Evolutionary conservation across 345 rosid species (phyloP), one percentile per base, ranked within the genome.

Genomic region (Clarkia xantiana): DNA sequence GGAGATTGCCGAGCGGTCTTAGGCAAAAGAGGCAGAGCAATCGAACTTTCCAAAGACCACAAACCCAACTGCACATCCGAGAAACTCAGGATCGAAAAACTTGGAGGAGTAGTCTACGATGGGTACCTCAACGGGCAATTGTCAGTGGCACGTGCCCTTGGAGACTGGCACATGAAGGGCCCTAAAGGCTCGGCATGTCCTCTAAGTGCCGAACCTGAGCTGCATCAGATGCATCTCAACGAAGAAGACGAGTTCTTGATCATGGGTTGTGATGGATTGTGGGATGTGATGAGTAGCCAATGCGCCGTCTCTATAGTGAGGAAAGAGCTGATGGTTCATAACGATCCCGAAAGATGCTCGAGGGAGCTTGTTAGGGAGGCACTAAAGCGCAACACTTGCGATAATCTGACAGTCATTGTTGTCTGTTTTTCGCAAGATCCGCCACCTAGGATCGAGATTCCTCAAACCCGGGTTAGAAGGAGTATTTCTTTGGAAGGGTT

Each of bases 211-310:
- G 98, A 91, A 64, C 96, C 94, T 0, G 98, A 91, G 65, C 53
- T 91, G 67, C 83, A 79, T 65, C 93, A 79, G 65, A 54, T 71
- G 4, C 62, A 67, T 39, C 58, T 91, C 49, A 73, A 77, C 0
- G 96, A 81, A 57, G 98, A 91, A 2, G 98, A 91, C 40, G 98
- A 91, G 76, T 91, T 86, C 81, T 69, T 86, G 75, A 78, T 91
- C 56, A 80, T 90, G 80, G 97, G 96, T 34, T 83, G 97, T 45
- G 97, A 90, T 52, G 97, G 97, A 60, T 66, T 90, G 59, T 90
- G 97, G 97, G 97, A 90, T 71, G 97, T 90, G 36, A 90, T 86
- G 94, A 90, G 83, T 66, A 91, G 98, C 55, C 94, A 91, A 60
- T 78, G 83, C 67, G 98, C 98, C 1, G 96, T 91, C 55, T 68